phyloP scores from a whole-genome alignment of 1,284 basidiomycete genomes.

The Lentinus polychrous region DNA sequence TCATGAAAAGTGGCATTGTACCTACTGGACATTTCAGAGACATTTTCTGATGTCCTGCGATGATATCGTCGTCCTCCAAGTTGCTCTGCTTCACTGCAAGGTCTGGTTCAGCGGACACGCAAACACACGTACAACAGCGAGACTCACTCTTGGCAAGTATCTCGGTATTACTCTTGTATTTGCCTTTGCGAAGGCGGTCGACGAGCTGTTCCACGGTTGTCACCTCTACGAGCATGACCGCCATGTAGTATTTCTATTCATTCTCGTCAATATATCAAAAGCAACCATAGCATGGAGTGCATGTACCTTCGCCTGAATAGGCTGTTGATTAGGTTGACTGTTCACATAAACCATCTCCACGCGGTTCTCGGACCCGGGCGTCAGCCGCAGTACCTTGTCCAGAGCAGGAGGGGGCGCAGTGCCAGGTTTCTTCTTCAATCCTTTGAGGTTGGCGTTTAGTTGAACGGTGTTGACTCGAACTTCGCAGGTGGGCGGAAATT shows the following conservation, averaged over 20 bases:
- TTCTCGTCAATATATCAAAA: neutral
- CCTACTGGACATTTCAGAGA: constrained; percentile 88
- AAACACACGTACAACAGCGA: neutral
- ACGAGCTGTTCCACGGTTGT: constrained; percentile 64
- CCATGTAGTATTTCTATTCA: constrained; percentile 81
- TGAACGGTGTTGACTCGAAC: constrained; percentile 73
- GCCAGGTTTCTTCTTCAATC: constrained; percentile 94
- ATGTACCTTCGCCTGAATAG: constrained; percentile 59
- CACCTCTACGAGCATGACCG: constrained; percentile 76
- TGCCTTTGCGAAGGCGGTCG: constrained; percentile 57
- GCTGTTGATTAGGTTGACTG: constrained; percentile 80
- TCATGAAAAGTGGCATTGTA: constrained; percentile 12
- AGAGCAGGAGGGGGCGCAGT: constrained; percentile 83
- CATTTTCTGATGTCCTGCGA: constrained; percentile 82
- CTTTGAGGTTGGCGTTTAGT: constrained; percentile 78
- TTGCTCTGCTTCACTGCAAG: constrained; percentile 51
- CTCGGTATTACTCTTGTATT: constrained; percentile 59
- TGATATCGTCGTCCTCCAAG: constrained; percentile 80
- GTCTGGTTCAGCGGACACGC: neutral
- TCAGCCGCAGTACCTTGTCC: constrained; percentile 49
- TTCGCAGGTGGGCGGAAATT: constrained; percentile 91
- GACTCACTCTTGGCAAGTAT: constrained; percentile 60
- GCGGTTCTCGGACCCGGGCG: constrained; percentile 47
- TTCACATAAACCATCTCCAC: constrained; percentile 90
- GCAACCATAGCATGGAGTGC: neutral